Base-by-base conservation (phyloP, 768 basidiomycete genomes). In the Antrodiella citrinella region DNA sequence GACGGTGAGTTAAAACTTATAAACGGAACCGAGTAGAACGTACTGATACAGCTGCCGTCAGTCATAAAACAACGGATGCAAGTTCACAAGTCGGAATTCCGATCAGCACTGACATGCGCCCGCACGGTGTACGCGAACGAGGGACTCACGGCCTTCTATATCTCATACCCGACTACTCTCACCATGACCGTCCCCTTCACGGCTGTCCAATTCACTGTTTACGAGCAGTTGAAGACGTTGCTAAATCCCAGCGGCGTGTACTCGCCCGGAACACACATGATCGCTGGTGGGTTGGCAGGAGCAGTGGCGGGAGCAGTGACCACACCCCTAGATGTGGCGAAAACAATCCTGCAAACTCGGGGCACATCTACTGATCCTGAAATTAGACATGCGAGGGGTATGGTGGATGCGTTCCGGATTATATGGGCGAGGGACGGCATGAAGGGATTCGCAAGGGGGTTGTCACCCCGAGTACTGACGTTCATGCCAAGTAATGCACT, bases 11-110 rank as follows among this genome's bases (percentile, higher is more conserved):
- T 11, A 47, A 9, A 46, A 5, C 24, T 24, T 21, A 45, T 39
- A n/a, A n/a, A n/a, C n/a, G n/a, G n/a, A n/a, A n/a, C 42, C 30
- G 30, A 24, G 20, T 45, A 23, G 45, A 54, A 23, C 15, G 58
- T n/a, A 56, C 46, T n/a, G n/a, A n/a, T n/a, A n/a, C n/a, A n/a
- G n/a, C n/a, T n/a, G n/a, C n/a, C n/a, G n/a, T n/a, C 65, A 97
- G 95, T 99, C 59, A 91, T 99, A 73, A 99, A 99, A 70, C 96
- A 99, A 73, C 83, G 96, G 47, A 97, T 99, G 96, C 96, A 99
- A 69, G 75, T 98, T 50, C 93, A 94, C 70, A 82, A 88, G 62
- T 98, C 96, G 3, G 75, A 86, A 65, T 93, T 91, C 68, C 85
- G 85, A 42, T 91, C 89, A 30, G 90, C 94, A 40, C 69, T 84